Evolutionary conservation across 2,329 filamentous ascomycete genomes (phyloP).

Genomic region (Dactylonectria macrodidyma): DNA sequence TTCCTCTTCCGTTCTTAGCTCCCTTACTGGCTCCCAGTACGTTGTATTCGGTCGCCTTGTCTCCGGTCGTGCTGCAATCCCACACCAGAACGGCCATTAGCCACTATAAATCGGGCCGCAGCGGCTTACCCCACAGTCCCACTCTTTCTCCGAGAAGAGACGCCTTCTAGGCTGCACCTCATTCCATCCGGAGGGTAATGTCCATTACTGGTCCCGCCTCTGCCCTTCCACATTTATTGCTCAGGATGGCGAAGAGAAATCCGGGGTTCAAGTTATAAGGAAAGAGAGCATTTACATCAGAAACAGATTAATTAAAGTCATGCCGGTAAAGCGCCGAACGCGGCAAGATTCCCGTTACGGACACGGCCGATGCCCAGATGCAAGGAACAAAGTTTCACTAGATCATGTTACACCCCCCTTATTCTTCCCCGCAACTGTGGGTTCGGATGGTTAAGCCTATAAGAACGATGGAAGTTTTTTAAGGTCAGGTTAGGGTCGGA

Average conservation of each 20-base stretch:
- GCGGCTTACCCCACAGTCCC: too few relatives aligned
- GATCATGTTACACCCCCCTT: constrained; percentile 4
- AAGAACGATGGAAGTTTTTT: neutral
- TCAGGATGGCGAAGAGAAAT: neutral
- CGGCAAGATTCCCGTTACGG: constrained; percentile 11
- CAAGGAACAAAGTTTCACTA: constrained; percentile 2
- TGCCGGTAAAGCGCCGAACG: constrained; percentile 14
- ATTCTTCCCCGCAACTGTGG: constrained; percentile 2
- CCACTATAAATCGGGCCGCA: too few relatives aligned
- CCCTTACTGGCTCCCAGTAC: neutral
- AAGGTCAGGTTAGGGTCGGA: neutral
- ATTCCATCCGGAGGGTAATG: too few relatives aligned
- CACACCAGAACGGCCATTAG: too few relatives aligned
- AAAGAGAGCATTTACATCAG: neutral
- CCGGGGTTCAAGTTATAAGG: neutral
- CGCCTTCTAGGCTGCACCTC: too few relatives aligned
- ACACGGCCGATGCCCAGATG: constrained; percentile 13
- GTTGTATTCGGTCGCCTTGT: neutral
- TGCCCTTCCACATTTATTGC: too few relatives aligned
- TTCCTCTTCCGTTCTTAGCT: neutral
- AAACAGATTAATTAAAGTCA: constrained; percentile 12
- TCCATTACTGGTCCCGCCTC: too few relatives aligned
- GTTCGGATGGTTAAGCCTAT: neutral
- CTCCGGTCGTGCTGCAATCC: neutral
- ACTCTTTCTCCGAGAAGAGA: too few relatives aligned